A percentile compares a stretch with the other conserved stretches of the same genome.
phyloP scores from a whole-genome alignment of 345 rosid genomes.

The Salix dunnii region DNA sequence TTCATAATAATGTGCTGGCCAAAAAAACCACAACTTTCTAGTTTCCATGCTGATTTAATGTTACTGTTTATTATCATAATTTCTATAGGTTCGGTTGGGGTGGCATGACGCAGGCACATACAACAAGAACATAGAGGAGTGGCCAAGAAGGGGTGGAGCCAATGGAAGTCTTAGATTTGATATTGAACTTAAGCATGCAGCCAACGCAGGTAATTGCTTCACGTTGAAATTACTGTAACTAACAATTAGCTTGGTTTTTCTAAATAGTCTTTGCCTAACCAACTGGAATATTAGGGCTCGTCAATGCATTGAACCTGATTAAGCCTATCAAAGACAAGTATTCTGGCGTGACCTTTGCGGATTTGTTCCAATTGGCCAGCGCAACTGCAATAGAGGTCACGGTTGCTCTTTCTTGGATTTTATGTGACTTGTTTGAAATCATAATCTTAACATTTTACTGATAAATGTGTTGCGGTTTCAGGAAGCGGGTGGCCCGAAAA shows the following conservation, averaged over 20 bases:
- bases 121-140: slow-evolving; percentile 81
- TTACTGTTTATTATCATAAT: not conserved
- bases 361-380: slow-evolving; percentile 90
- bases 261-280: slow-evolving; percentile 11
- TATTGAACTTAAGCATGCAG: slow-evolving; percentile 84
- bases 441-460: slow-evolving; percentile 14
- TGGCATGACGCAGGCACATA: slow-evolving; percentile 99
- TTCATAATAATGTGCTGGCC: not conserved
- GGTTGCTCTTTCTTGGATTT: slow-evolving; percentile 13
- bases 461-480: slow-evolving; percentile 27
- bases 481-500: slow-evolving; percentile 94
- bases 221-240: not conserved
- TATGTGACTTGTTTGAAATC: not conserved
- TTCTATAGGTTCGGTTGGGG: slow-evolving; percentile 73
- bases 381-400: slow-evolving; percentile 90
- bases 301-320: slow-evolving; percentile 73
- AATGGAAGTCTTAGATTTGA: slow-evolving; percentile 93
- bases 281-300: slow-evolving; percentile 56
- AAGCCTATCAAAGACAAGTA: slow-evolving; percentile 81
- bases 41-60: not conserved
- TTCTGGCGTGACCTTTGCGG: slow-evolving; percentile 74
- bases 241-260: not conserved
- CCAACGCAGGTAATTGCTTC: slow-evolving; percentile 75
- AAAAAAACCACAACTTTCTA: not conserved
- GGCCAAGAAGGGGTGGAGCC: slow-evolving; percentile 92